Base-by-base conservation (phyloP, 179 eudicot species). In the Silene coronaria region DNA sequence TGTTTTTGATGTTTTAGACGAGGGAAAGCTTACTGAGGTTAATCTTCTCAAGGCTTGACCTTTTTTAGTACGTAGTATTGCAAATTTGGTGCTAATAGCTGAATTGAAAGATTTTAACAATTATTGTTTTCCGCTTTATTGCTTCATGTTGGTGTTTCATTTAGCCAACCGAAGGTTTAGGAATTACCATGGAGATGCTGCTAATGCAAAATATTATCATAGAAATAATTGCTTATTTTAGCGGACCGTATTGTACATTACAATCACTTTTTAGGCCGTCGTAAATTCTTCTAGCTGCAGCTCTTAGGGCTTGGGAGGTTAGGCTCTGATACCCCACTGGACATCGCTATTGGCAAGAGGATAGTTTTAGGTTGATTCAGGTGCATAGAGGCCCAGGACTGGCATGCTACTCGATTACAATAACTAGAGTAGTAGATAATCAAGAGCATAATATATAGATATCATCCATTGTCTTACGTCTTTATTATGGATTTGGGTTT, bases 1-100 rank as follows among this genome's bases (percentile, higher is more conserved):
- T 86, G 91, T 96, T 66, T 96, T 93, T 85, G 98, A 93, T 84
- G 89, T 93, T 81, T 81, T 96, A 68, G 99, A 96, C 79, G 99
- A 96, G 82, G 99, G 99, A 77, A 96, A 88, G 81, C 98, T 96
- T 84, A 87, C 94, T 38, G 97, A 96, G 97, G 99, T 93, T 71
- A 81, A 90, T 83, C 38, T 53, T 59, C 68, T 34, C 69, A 61
- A 61, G 36, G 32, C 23, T 67, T 34, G 62, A 38, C 36, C 28
- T 9, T 32, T 53, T 24, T 13, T 26, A 62, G 32, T 62, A 28
- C 75, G 16, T 22, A 62, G 26, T 62, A 28, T 78, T 12, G 62
- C 23, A 19, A 38, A 34, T 19, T 45, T 34, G 55, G 59, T 58
- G 23, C 28, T 12, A 69, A 69, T 23, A 34, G 23, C 58, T 69